Evolutionary conservation across 1,284 basidiomycete species (phyloP).

Genomic region (Leccinum subfulvum): DNA sequence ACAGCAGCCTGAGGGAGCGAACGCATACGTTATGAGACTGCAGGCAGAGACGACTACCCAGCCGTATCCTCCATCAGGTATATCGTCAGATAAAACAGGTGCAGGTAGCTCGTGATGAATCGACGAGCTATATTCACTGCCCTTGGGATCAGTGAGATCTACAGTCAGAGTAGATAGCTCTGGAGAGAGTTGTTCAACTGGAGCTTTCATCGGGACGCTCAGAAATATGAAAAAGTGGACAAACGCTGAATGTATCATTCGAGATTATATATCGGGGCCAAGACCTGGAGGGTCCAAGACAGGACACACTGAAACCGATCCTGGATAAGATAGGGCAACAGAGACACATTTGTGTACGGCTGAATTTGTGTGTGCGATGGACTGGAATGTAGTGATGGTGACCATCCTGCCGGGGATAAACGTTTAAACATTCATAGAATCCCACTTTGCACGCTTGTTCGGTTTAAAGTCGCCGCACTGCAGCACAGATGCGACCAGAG

Average conservation of each 20-base stretch:
- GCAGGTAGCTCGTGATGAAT: background rate
- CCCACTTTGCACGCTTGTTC: conserved; percentile 60
- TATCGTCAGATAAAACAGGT: conserved; percentile 3
- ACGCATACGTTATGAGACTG: conserved; percentile 24
- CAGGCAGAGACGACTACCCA: conserved; percentile 24
- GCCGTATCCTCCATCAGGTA: conserved; percentile 27
- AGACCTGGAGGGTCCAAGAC: background rate
- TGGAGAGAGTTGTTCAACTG: background rate
- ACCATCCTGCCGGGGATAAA: background rate
- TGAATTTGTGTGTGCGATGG: background rate
- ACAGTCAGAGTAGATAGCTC: background rate
- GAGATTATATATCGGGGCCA: conserved; percentile 2
- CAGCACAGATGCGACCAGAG: conserved; percentile 66
- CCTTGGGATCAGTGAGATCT: background rate
- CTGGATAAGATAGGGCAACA: background rate
- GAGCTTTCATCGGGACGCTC: background rate
- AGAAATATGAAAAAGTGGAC: background rate
- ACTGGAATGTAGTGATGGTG: background rate
- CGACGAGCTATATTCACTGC: background rate
- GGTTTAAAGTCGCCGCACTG: conserved; percentile 49
- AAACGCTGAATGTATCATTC: background rate
- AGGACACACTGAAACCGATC: conserved; percentile 7
- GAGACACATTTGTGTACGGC: background rate
- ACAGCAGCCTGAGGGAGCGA: background rate
- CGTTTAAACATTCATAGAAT: conserved; percentile 39